Base-by-base conservation (phyloP, 257 asterid genomes). In the Knoxia roxburghii region DNA sequence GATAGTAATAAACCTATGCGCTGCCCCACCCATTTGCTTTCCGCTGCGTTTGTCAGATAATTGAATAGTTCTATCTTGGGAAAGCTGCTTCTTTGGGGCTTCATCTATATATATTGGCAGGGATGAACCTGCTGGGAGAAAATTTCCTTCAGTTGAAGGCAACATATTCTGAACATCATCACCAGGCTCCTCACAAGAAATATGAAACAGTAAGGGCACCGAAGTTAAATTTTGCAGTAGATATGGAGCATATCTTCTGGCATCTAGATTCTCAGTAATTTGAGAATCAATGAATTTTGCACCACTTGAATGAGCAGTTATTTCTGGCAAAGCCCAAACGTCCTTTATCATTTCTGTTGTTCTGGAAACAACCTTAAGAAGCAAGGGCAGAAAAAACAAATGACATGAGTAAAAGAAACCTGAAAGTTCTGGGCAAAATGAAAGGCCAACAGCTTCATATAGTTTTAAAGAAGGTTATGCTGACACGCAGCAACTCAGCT, bases 161-260 rank as follows among this genome's bases (percentile, higher is more conserved):
- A 85, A 80, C 68, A 77, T 79, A 68, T 77, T 85, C 76, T 81
- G 68, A 69, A 82, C 85, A 85, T 80, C 82, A 63, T 84, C 78
- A 53, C 74, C 82, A 75, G 72, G 82, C 74, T 75, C 79, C 79
- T 75, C 77, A 72, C 77, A 78, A 77, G 87, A 86, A 75, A 88
- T 85, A 72, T 65, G 67, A 70, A 85, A 89, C 58, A 81, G 68
- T 62, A 93, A 79, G 72, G 99, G 99, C 77, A 90, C 73, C 6
- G 96, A 84, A 69, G 99, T 90, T 72, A 90, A 77, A 77, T 93
- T 93, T 62, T 93, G 97, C 67, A 93, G 82, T 80, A 90, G 71
- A 79, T 93, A 93, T 1, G 99, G 99, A 79, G 95, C 95, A 64
- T 85, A 83, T 80, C 91, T 83, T 75, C 85, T 65, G 14, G 82